Conservation (phyloP, 2,329 filamentous ascomycete species). For the Neonectria ditissima region DNA sequence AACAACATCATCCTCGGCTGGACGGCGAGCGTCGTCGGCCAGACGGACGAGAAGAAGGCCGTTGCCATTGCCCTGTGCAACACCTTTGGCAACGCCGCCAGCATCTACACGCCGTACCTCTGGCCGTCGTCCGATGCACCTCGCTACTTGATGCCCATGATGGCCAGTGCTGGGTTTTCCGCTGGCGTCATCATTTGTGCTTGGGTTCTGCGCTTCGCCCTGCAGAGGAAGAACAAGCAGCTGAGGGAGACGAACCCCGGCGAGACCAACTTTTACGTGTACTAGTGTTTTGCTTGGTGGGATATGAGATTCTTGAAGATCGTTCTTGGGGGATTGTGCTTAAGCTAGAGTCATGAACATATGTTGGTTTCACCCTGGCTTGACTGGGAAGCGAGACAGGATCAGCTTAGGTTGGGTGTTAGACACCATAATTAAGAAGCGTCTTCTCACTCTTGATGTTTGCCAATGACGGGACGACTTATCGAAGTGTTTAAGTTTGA, state of each 20-base stretch:
- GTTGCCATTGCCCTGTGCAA: conserved; percentile 51
- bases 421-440: neutral
- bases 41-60: conserved; percentile 61
- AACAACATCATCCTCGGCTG: conserved; percentile 60
- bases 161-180: conserved; percentile 41
- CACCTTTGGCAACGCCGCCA: conserved; percentile 34
- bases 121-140: conserved; percentile 34
- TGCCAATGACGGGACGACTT: too few relatives aligned
- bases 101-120: conserved; percentile 38
- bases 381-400: neutral
- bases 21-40: conserved; percentile 54
- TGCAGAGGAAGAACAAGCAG: conserved; percentile 53
- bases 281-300: conserved; percentile 27
- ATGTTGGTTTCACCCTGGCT: neutral
- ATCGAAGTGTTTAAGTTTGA: too few relatives aligned
- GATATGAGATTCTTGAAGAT: neutral
- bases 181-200: conserved; percentile 51
- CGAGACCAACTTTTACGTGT: conserved; percentile 46
- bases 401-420: neutral
- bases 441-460: neutral
- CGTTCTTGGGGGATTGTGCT: neutral
- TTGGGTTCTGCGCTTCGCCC: conserved; percentile 51
- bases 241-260: conserved; percentile 37
- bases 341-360: neutral
- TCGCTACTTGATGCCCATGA: conserved; percentile 31